These are phyloP conservation scores for Beta vulgaris DNA, from an alignment of 148 eudicot species.

Conservation along the genomic window DNA sequence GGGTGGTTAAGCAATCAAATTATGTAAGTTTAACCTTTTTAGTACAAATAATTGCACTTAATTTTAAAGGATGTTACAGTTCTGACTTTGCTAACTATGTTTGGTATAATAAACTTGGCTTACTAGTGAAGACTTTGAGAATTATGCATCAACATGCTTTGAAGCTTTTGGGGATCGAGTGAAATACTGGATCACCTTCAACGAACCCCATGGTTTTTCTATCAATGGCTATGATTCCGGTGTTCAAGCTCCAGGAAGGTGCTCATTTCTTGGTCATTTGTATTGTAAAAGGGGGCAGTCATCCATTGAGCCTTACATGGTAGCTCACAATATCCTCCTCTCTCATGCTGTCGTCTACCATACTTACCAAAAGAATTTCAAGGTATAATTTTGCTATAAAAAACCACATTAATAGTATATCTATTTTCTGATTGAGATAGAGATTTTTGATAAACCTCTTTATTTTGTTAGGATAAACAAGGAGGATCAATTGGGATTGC, in stretches of 20 bases:
- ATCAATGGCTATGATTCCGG: slow-evolving; percentile 85
- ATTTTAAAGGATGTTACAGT: neutral
- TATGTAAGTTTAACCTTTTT: slow-evolving; percentile 45
- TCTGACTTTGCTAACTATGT: neutral
- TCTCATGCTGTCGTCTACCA: slow-evolving; percentile 79
- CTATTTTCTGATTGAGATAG: too few species aligned
- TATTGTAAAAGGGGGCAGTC: slow-evolving; percentile 76
- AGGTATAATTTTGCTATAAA: slow-evolving; percentile 53
- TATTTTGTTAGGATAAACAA: slow-evolving; percentile 50
- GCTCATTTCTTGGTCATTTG: slow-evolving; percentile 76
- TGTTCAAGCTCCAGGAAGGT: slow-evolving; percentile 92
- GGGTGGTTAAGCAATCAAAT: slow-evolving; percentile 75
- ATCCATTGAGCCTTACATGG: slow-evolving; percentile 72
- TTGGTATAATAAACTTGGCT: neutral
- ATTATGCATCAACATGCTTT: slow-evolving; percentile 80
- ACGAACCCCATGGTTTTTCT: slow-evolving; percentile 83
- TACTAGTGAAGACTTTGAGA: slow-evolving; percentile 69
- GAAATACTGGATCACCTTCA: slow-evolving; percentile 91
- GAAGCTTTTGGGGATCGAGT: slow-evolving; percentile 87
- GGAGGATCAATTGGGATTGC: slow-evolving; percentile 77
- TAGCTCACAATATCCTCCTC: slow-evolving; percentile 80
- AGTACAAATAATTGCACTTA: neutral
- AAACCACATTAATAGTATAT: too few species aligned
- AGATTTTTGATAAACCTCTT: neutral
- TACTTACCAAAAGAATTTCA: slow-evolving; percentile 62